Base-by-base conservation (phyloP, 2,329 filamentous ascomycete species). In the Exophiala sp. region DNA sequence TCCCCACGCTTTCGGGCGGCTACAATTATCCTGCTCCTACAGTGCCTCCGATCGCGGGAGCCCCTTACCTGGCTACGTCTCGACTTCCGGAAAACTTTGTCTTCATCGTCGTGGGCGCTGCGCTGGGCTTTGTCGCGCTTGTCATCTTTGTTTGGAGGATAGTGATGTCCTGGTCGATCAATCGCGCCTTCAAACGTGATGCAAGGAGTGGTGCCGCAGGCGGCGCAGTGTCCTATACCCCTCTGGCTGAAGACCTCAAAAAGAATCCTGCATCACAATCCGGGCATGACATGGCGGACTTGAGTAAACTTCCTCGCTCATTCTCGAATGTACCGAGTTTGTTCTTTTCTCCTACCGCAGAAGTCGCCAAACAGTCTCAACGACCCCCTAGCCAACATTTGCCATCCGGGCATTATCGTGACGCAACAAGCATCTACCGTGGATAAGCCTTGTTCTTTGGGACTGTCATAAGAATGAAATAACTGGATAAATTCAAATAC, bases 291-390 rank as follows among this genome's bases (percentile, higher is more conserved):
- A 63, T 67, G 66, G 59, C 69, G 62, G 57, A 62, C 54, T 48
- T 62, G 54, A 60, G 56, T 35, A 60, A 63, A 51, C 39, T 63
- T 14, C 60, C 60, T 6, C 56, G 47, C 33, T 57, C 53, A 6
- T 64, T 63, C 35, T 59, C 59, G 11, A 60, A 54, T 43, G 61
- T 62, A n/a, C 61, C 62, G 35, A 89, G 87, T 58, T 78, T 97
- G 12, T 99, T 99, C 81, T 99, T 96, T 77, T 96, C 91, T 6
- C 94, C 94, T 0, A 97, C 94, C 0, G 91, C 91, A 1, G 61
- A 63, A 50, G 61, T 61, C 4, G 61, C 61, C 11, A 60, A 58
- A 35, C 57, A 64, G 24, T 52, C 51, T 33, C 57, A 59, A 44
- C 48, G 60, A 32, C 56, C 54, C 33, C 47, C 52, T 10, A 61